Conservation (phyloP, 2,329 filamentous ascomycete genomes). For the Colletotrichum salicis region DNA sequence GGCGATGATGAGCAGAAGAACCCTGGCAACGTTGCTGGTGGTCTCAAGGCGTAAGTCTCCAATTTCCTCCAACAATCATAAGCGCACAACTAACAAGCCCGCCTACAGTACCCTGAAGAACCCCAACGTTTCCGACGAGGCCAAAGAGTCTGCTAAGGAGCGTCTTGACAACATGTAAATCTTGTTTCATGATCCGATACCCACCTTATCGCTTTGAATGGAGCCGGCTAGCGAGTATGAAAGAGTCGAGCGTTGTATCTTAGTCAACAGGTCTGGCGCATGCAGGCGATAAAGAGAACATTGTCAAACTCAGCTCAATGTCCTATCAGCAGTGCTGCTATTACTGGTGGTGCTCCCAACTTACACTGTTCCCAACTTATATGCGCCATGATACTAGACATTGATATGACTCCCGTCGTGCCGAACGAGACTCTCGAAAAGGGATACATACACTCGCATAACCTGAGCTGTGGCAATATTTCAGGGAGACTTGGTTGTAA, state of each 20-base stretch:
- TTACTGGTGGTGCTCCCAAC: too few species aligned
- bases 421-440: too few species aligned
- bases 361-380: too few species aligned
- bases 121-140: slow-evolving; percentile 65
- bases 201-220: neutral
- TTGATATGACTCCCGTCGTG: too few species aligned
- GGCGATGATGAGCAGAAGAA: slow-evolving; percentile 58
- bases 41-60: slow-evolving; percentile 59
- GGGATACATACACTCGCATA: too few species aligned
- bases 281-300: neutral
- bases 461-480: too few species aligned
- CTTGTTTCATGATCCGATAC: neutral
- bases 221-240: neutral
- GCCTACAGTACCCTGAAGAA: slow-evolving; percentile 60
- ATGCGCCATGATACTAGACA: too few species aligned
- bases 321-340: too few species aligned
- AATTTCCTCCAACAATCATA: too few species aligned
- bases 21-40: slow-evolving; percentile 62
- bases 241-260: neutral
- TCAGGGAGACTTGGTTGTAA: too few species aligned
- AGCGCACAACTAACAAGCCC: slow-evolving; percentile 1
- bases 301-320: slow-evolving; percentile 1
- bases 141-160: slow-evolving; percentile 65
- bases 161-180: slow-evolving; percentile 55
- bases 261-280: neutral